Evolutionary conservation across 1,284 basidiomycete species (phyloP).

Genomic region (Schizophyllum commune): DNA sequence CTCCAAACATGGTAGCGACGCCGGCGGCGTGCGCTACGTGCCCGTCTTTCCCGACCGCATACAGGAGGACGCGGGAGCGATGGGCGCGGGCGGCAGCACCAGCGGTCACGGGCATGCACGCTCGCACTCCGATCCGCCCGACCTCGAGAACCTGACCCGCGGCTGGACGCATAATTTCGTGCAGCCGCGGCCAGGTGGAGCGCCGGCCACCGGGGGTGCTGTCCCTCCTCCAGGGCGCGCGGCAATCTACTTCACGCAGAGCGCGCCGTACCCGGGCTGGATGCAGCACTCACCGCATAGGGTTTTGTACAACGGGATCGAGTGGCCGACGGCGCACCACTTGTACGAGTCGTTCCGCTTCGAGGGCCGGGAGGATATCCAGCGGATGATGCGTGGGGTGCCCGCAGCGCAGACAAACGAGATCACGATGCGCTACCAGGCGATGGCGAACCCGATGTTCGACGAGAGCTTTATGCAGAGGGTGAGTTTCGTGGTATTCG

Average conservation of each 20-base stretch:
- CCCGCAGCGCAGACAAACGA: constrained; percentile 39
- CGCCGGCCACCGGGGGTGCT: background rate
- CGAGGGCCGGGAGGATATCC: constrained; percentile 32
- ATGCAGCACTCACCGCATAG: constrained; percentile 38
- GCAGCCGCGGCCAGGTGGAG: background rate
- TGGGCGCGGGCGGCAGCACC: background rate
- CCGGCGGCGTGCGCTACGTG: background rate
- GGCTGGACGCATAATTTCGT: background rate
- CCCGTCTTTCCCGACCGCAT: background rate
- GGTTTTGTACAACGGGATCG: constrained; percentile 34
- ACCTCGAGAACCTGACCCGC: background rate
- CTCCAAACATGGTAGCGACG: background rate
- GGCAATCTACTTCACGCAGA: background rate
- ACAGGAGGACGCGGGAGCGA: background rate
- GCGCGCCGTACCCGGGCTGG: constrained; percentile 21
- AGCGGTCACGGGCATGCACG: background rate
- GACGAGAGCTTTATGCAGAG: constrained; percentile 36
- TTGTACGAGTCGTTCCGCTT: constrained; percentile 51
- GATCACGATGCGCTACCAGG: constrained; percentile 32
- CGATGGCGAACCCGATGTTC: constrained; percentile 44
- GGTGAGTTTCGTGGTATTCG: constrained; percentile 27
- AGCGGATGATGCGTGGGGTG: constrained; percentile 19
- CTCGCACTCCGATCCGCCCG: background rate
- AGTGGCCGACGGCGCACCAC: constrained; percentile 47
- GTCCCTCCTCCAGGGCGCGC: no score